Evolutionary conservation across 345 rosid genomes (phyloP).

Genomic region (Hevea brasiliensis): DNA sequence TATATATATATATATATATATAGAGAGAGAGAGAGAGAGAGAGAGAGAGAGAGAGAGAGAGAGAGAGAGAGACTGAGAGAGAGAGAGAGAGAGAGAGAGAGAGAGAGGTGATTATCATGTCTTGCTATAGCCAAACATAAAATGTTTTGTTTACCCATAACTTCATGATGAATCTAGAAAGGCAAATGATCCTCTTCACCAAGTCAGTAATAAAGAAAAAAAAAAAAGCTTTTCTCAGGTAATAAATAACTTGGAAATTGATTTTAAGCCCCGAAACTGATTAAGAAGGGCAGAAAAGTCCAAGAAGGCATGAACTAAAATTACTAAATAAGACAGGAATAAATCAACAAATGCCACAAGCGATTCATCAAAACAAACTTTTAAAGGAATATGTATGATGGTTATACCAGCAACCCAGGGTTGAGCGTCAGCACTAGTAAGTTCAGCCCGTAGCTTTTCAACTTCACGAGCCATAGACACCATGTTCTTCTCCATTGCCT

Average conservation of each 20-base stretch:
- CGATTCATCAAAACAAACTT: conserved; percentile 4
- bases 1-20: too few relatives aligned
- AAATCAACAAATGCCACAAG: conserved; percentile 3
- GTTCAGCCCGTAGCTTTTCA: conserved; percentile 88
- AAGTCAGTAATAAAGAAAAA: too few relatives aligned
- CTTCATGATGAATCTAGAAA: not conserved
- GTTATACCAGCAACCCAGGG: conserved; percentile 69
- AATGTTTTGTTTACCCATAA: not conserved
- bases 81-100: too few relatives aligned
- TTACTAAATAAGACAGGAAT: not conserved
- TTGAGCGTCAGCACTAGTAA: conserved; percentile 58
- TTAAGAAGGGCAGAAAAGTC: not conserved
- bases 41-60: too few relatives aligned
- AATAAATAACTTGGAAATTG: not conserved
- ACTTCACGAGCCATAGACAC: conserved; percentile 98
- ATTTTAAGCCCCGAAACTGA: conserved; percentile 3
- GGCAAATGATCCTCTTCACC: not conserved
- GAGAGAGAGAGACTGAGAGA: too few relatives aligned
- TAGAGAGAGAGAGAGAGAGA: too few relatives aligned
- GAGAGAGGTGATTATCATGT: not conserved
- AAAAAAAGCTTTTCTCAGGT: not conserved
- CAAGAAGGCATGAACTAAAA: not conserved
- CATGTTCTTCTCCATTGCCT: conserved; percentile 89
- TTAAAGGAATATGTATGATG: not conserved
- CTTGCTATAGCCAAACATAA: conserved; percentile 5